These are phyloP conservation scores for Suhomyces guaymorum DNA, from an alignment of 1,139 yeast genomes.

Conservation along the genomic window DNA sequence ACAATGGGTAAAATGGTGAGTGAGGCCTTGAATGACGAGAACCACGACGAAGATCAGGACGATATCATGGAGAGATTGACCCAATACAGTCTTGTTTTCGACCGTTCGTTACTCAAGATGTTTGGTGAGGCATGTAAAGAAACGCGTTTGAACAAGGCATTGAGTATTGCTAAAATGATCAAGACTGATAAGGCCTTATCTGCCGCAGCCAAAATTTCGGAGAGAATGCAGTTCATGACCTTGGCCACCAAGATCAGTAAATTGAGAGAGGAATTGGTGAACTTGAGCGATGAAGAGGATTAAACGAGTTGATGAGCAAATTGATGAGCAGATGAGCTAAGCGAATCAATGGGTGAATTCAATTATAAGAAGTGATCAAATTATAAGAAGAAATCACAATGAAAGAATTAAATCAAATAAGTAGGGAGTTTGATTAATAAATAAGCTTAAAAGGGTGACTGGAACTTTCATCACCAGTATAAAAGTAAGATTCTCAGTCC, in stretches of 20 bases:
- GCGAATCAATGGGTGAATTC: too few species aligned
- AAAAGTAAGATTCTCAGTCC: too few species aligned
- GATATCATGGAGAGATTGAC: conserved; percentile 48
- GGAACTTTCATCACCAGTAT: too few species aligned
- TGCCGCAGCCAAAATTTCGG: conserved; percentile 84
- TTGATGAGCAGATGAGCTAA: too few species aligned
- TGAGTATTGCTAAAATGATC: conserved; percentile 67
- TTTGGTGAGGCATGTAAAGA: conserved; percentile 79
- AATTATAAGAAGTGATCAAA: too few species aligned
- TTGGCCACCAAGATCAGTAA: conserved; percentile 69
- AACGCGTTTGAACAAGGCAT: conserved; percentile 63
- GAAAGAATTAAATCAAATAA: too few species aligned
- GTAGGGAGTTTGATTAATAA: too few species aligned
- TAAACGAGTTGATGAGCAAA: too few species aligned
- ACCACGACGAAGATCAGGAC: conserved; percentile 38
- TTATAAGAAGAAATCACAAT: too few species aligned
- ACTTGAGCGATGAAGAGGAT: conserved; percentile 23
- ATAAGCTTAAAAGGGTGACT: too few species aligned
- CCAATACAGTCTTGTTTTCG: conserved; percentile 56
- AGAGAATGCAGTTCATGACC: conserved; percentile 65
- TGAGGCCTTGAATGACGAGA: conserved; percentile 40
- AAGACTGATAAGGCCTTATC: conserved; percentile 75
- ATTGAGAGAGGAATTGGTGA: conserved; percentile 55
- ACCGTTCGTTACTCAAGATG: conserved; percentile 71
- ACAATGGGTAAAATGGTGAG: conserved; percentile 52